Percentiles rank a stretch among this genome's conserved stretches.
phyloP scores from a whole-genome alignment of 805 yeast genomes.

The Clavispora santaluciae region DNA sequence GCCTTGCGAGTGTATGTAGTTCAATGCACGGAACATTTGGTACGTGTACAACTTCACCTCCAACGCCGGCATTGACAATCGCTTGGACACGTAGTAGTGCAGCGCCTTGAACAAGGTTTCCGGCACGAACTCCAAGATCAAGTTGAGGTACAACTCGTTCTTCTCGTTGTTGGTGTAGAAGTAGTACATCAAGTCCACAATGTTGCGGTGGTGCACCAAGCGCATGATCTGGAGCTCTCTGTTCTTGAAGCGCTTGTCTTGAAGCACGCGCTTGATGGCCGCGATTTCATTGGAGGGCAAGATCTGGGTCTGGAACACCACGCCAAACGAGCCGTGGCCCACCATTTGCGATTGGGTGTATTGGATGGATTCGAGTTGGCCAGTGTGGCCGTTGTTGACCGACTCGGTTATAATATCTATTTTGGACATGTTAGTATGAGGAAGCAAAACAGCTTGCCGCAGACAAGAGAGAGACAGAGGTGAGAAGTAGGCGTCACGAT shows the following conservation, averaged over 20 bases:
- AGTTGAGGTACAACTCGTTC: conserved; percentile 76
- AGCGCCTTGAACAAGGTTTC: conserved; percentile 90
- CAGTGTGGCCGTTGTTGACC: conserved; percentile 69
- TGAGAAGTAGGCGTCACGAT: not conserved
- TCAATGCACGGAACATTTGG: conserved; percentile 70
- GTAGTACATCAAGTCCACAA: conserved; percentile 82
- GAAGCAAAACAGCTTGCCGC: not conserved
- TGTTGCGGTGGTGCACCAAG: conserved; percentile 75
- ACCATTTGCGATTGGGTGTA: conserved; percentile 85
- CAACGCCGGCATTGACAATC: conserved; percentile 77
- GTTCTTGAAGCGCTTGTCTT: conserved; percentile 89
- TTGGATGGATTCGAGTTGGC: conserved; percentile 55
- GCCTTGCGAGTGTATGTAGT: conserved; percentile 72
- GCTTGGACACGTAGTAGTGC: conserved; percentile 71
- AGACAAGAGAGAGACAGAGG: not conserved
- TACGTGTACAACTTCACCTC: conserved; percentile 84
- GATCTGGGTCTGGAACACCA: conserved; percentile 85
- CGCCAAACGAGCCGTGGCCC: conserved; percentile 99
- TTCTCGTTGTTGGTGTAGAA: conserved; percentile 75
- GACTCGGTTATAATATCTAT: conserved; percentile 53
- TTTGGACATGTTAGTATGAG: conserved; percentile 38
- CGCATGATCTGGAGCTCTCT: conserved; percentile 97
- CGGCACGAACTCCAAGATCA: conserved; percentile 91
- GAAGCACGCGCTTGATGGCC: conserved; percentile 94
- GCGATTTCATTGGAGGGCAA: conserved; percentile 71